phyloP scores from a whole-genome alignment of 805 yeast species.

The Yarrowia divulgata region DNA sequence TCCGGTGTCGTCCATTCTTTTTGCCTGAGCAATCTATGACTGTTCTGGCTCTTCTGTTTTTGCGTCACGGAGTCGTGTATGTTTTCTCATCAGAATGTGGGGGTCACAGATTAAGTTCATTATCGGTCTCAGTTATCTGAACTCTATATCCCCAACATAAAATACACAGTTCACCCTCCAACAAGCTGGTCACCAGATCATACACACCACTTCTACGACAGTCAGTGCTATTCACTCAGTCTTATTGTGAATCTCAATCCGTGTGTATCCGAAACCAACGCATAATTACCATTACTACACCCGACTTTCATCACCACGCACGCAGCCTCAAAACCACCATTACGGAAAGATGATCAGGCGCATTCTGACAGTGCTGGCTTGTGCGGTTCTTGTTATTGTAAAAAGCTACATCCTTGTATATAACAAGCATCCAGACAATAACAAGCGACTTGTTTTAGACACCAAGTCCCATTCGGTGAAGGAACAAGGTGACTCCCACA shows the following conservation, averaged over 20 bases:
- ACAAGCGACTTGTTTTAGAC: neutral
- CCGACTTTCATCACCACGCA: too few species aligned
- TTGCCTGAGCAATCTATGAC: neutral
- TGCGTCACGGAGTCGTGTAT: neutral
- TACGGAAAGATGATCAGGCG: neutral
- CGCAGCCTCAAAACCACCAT: too few species aligned
- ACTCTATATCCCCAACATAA: neutral
- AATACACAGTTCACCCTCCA: neutral
- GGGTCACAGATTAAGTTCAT: neutral
- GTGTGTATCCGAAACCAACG: too few species aligned
- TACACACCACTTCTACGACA: neutral
- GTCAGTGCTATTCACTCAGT: too few species aligned
- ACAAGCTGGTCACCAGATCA: neutral
- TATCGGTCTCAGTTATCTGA: neutral
- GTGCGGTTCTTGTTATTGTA: neutral
- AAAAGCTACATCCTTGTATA: neutral
- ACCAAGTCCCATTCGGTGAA: neutral
- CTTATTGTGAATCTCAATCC: too few species aligned
- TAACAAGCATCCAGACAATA: too few species aligned
- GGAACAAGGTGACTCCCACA: neutral
- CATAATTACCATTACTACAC: too few species aligned
- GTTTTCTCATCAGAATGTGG: neutral
- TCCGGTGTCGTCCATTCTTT: conserved; percentile 36
- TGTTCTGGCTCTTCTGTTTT: neutral
- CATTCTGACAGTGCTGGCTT: neutral